Conservation (phyloP, 2,329 filamentous ascomycete species). For the Beauveria sp. region DNA sequence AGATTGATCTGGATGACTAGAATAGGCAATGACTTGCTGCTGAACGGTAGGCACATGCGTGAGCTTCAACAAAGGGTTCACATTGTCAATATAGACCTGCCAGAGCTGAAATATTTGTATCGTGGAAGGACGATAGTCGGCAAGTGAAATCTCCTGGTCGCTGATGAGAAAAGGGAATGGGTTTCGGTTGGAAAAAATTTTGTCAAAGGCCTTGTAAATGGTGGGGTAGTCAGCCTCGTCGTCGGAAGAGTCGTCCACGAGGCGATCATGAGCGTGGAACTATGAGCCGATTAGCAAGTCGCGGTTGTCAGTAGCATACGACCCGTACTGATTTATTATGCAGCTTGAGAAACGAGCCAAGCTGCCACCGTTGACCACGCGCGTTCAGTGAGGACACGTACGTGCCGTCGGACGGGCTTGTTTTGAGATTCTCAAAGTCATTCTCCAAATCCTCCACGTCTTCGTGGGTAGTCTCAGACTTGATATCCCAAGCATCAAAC, state of each 20-base stretch:
- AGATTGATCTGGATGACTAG: slow-evolving; percentile 46
- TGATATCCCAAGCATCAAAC: slow-evolving; percentile 35
- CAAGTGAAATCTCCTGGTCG: slow-evolving; percentile 34
- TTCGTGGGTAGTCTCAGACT: slow-evolving; percentile 28
- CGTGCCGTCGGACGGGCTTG: slow-evolving; percentile 38
- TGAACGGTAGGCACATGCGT: slow-evolving; percentile 61
- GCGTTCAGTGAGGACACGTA: slow-evolving; percentile 18
- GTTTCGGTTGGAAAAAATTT: slow-evolving; percentile 48
- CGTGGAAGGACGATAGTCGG: slow-evolving; percentile 43
- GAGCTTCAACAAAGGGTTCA: slow-evolving; percentile 62
- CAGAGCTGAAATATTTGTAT: slow-evolving; percentile 58
- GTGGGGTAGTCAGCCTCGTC: slow-evolving; percentile 45
- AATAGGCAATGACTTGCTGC: slow-evolving; percentile 55
- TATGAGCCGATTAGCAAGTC: slow-evolving; percentile 17
- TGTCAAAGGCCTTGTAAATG: slow-evolving; percentile 52
- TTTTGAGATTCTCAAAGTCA: slow-evolving; percentile 47
- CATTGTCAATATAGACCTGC: slow-evolving; percentile 63
- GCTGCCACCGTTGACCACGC: slow-evolving; percentile 3
- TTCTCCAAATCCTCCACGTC: slow-evolving; percentile 50
- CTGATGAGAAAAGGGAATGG: slow-evolving; percentile 52
- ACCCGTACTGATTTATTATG: slow-evolving; percentile 1
- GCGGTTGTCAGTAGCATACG: too few relatives aligned
- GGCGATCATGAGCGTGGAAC: slow-evolving; percentile 44
- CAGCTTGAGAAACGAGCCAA: slow-evolving; percentile 23
- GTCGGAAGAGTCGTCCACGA: slow-evolving; percentile 47